phyloP scores from a whole-genome alignment of 2,329 filamentous ascomycete species.

The Microcyclospora pomicola region DNA sequence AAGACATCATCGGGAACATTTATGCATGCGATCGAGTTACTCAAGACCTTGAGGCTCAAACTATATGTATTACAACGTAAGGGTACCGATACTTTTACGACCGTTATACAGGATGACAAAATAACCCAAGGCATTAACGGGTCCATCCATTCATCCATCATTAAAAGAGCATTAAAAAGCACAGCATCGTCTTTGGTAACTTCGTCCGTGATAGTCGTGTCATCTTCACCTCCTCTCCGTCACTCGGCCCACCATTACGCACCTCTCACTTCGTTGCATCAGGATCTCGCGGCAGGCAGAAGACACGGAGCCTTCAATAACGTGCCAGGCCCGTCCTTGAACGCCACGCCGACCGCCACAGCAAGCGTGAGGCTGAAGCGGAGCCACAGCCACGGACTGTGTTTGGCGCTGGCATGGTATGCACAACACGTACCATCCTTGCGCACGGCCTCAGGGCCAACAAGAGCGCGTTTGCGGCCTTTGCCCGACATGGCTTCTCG shows the following conservation, averaged over 20 bases:
- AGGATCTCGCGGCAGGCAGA: too few relatives aligned
- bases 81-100: too few relatives aligned
- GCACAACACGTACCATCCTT: constrained; percentile 2
- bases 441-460: not conserved
- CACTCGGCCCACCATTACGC: not conserved
- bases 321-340: constrained; percentile 32
- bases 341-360: constrained; percentile 34
- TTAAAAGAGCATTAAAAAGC: too few relatives aligned
- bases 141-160: too few relatives aligned
- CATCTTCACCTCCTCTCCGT: not conserved
- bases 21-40: too few relatives aligned
- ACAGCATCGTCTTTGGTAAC: too few relatives aligned
- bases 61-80: too few relatives aligned
- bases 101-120: too few relatives aligned
- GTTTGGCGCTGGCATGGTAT: constrained; percentile 5
- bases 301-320: constrained; percentile 16
- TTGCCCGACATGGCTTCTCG: constrained; percentile 8
- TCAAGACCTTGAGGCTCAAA: too few relatives aligned
- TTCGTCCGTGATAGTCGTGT: not conserved
- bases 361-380: constrained; percentile 35
- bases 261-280: not conserved
- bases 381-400: constrained; percentile 31
- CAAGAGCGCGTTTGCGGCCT: constrained; percentile 13
- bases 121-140: too few relatives aligned
- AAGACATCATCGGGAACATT: too few relatives aligned